Evolutionary conservation across 2,329 filamentous ascomycete species (phyloP), one percentile per base, ranked within the genome.

Genomic region (Penicillium brasilianum): DNA sequence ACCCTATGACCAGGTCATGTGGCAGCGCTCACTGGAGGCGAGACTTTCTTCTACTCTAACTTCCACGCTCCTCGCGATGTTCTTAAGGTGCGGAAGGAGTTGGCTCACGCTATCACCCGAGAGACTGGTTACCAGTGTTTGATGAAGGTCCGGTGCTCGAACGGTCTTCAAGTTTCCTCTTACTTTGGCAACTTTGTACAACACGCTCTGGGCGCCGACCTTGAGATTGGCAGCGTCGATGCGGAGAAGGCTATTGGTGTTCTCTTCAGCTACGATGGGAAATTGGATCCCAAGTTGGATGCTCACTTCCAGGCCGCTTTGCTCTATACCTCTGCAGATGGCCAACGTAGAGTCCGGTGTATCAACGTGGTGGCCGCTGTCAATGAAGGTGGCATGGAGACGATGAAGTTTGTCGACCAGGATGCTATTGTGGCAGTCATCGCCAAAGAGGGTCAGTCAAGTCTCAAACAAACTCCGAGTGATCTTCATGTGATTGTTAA

Each of bases 71-170:
- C 91, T 8, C 87, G 95, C 39, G 95, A 99, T 76, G 88, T 89
- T 46, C 84, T 91, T 58, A 96, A 94, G 80, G 80, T 99, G 41
- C 90, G 89, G 2, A 86, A 90, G 51, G 95, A 99, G 79, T 88
- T 99, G 66, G 87, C 88, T 67, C 94, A 97, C 72, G 88, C 91
- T 0, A 87, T 97, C 32, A 93, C 88, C 2, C 86, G 95, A 64
- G 93, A 97, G 76, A 97, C 94, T 50, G 95, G 95, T 22, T 98
- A 92, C 81, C 94, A 97, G 78, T 93, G 93, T 20, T 82, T 99
- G 69, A 96, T 99, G 92, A 99, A 99, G 82, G 94, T 99, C 60
- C 90, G 95, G 64, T 99, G 95, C 80, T 97, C 93, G 18, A 99
- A 97, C 71, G 95, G 95, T 18, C 83, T 99, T 55, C 95, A 99